These are phyloP conservation scores for Ogataea methanolica DNA, from an alignment of 805 yeast genomes.

Conservation along the genomic window DNA sequence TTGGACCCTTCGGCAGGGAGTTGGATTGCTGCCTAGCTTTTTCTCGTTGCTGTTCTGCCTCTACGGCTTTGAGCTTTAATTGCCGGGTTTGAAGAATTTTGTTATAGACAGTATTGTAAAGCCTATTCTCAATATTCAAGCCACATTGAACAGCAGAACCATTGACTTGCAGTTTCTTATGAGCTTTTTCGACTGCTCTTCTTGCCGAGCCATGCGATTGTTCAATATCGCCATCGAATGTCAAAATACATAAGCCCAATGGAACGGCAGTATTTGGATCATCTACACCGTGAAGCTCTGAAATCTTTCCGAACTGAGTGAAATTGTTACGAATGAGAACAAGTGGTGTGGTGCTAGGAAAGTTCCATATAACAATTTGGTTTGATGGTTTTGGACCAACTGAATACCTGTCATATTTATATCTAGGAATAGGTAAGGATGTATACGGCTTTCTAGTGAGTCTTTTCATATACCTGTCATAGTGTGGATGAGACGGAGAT, in stretches of 20 bases:
- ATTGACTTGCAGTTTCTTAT: constrained; percentile 41
- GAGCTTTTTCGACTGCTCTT: constrained; percentile 37
- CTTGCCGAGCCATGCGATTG: constrained; percentile 44
- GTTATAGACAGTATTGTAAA: constrained; percentile 31
- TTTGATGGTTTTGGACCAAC: constrained; percentile 70
- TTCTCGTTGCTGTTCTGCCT: constrained; percentile 13
- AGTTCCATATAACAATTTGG: constrained; percentile 66
- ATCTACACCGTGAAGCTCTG: constrained; percentile 51
- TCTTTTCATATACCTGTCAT: constrained; percentile 6
- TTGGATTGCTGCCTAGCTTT: constrained; percentile 4
- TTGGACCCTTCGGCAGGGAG: constrained; percentile 1
- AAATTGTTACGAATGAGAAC: constrained; percentile 46
- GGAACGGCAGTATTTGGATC: constrained; percentile 80
- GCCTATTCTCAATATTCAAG: constrained; percentile 40
- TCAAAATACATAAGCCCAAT: constrained; percentile 62
- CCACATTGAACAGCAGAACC: constrained; percentile 51
- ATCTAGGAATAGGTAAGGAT: constrained; percentile 24
- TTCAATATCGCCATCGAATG: constrained; percentile 54
- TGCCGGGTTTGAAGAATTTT: constrained; percentile 31
- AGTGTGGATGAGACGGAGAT: constrained; percentile 3
- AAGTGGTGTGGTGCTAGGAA: constrained; percentile 51
- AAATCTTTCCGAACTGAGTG: constrained; percentile 58
- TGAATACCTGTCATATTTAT: constrained; percentile 62
- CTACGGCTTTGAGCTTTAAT: constrained; percentile 30
- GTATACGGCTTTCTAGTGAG: constrained; percentile 8